Evolutionary conservation across 176 grass and related monocot genomes (phyloP), one percentile per base, ranked within the genome.

Genomic region (Leersia perrieri): DNA sequence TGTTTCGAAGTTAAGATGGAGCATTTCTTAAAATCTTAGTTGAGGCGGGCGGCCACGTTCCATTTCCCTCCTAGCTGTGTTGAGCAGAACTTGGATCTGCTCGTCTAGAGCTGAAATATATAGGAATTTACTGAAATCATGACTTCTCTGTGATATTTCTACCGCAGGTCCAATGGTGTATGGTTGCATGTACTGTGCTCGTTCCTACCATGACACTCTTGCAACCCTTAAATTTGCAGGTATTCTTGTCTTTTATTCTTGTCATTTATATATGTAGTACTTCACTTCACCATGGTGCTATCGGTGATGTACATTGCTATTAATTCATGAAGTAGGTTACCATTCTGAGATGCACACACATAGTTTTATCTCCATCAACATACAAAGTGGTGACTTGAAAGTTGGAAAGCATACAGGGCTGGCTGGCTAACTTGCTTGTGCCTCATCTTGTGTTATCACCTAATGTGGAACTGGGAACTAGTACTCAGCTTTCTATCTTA

Each of bases 121-220:
- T 80, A 11, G 16, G 25, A 35, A 62, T 12, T 58, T 77, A 5
- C 40, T n/a, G 26, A 70, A 49, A 51, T 79, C 40, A 38, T 31
- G 70, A 71, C 25, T 23, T 53, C 1, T 42, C 23, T 29, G 5
- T 83, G 6, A 42, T 55, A 68, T 38, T 45, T 2, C 29, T 35
- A 23, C 62, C 70, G 69, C 79, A 97, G 92, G 92, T 83, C 95
- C 95, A 28, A 98, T 95, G 95, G 90, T 98, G 64, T 98, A 95
- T 84, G 95, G 92, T 9, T 98, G 92, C 68, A 88, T 95, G 86
- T 98, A 95, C 42, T 98, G 95, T 1, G 78, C 95, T 1, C 36
- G 76, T 34, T 98, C 92, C 41, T 98, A 95, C 84, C 87, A 83
- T 22, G 66, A 85, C 66, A 98, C 90, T 65, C 92, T 98, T 25